Conservation (phyloP, 2,329 filamentous ascomycete species). For the Acrodontium crateriforme region DNA sequence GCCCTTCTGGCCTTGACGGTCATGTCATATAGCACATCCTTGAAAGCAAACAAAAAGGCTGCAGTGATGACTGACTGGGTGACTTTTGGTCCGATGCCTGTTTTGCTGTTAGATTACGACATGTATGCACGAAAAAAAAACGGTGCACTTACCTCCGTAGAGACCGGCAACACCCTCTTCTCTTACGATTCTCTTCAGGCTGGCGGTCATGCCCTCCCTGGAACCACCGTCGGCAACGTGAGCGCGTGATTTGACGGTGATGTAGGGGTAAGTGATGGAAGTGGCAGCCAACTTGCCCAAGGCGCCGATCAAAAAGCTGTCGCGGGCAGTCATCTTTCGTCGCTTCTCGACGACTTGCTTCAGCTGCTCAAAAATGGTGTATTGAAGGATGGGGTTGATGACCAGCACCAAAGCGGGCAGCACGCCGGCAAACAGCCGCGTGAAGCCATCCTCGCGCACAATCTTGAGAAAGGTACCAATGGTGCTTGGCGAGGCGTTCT, state of each 20-base stretch:
- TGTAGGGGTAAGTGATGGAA: constrained; percentile 91
- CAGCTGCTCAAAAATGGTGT: constrained; percentile 96
- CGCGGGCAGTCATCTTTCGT: constrained; percentile 62
- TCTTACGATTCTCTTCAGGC: constrained; percentile 62
- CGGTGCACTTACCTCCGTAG: constrained; percentile 69
- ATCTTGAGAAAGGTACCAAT: constrained; percentile 69
- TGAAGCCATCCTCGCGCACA: constrained; percentile 68
- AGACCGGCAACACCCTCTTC: constrained; percentile 87
- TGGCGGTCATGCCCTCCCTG: constrained; percentile 67
- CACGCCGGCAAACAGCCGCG: constrained; percentile 80
- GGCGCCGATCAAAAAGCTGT: constrained; percentile 84
- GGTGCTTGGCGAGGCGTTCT: constrained; percentile 56
- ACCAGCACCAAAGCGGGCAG: constrained; percentile 86
- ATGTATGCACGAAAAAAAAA: background rate
- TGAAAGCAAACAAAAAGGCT: constrained; percentile 93
- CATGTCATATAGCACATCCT: constrained; percentile 85
- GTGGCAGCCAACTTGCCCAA: constrained; percentile 91
- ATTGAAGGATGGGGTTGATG: constrained; percentile 96
- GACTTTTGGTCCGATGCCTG: constrained; percentile 90
- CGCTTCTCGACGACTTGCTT: constrained; percentile 78
- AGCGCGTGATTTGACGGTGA: constrained; percentile 96
- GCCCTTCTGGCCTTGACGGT: constrained; percentile 49
- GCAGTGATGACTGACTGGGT: constrained; percentile 94
- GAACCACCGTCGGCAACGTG: constrained; percentile 73
- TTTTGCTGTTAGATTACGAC: background rate